Percentiles rank a stretch among this genome's conserved stretches.
Evolutionary conservation across 2,329 filamentous ascomycete species (phyloP).

Genomic region (Colletotrichum tropicale): DNA sequence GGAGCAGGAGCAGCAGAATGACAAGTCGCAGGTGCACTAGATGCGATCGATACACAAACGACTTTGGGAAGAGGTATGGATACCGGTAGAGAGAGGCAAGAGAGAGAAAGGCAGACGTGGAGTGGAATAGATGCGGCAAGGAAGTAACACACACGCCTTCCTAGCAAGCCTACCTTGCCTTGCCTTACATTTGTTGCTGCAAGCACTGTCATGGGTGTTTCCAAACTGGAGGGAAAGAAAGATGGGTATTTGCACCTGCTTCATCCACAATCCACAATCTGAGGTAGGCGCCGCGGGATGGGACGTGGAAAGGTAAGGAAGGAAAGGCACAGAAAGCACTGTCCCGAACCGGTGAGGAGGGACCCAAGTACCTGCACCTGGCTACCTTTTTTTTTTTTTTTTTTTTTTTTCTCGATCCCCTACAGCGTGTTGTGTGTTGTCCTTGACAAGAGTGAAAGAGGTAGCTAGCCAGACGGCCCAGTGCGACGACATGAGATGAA

Average conservation of each 20-base stretch:
- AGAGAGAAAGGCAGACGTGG: not conserved
- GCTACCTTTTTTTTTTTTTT: not conserved
- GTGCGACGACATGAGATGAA: not conserved
- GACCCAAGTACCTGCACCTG: not conserved
- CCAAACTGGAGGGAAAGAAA: not conserved
- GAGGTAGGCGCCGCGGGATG: not conserved
- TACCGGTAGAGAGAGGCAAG: not conserved
- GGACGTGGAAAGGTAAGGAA: not conserved
- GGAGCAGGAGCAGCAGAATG: not conserved
- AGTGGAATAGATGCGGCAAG: not conserved
- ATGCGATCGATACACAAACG: not conserved
- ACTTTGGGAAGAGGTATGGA: not conserved
- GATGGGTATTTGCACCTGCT: not conserved
- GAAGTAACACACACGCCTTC: not conserved
- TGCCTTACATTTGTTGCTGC: not conserved
- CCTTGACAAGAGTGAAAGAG: not conserved
- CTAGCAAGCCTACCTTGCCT: not conserved
- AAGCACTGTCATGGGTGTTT: slow-evolving; percentile 1
- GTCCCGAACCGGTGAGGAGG: not conserved
- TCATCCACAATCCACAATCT: not conserved
- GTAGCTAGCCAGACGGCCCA: not conserved
- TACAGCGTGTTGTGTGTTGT: not conserved
- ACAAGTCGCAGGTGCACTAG: not conserved
- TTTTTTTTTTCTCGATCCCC: not conserved
- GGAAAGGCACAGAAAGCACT: not conserved